Percentiles rank a stretch among this genome's conserved stretches.
phyloP scores from a whole-genome alignment of 768 basidiomycete species.

The Gyrodon lividus region DNA sequence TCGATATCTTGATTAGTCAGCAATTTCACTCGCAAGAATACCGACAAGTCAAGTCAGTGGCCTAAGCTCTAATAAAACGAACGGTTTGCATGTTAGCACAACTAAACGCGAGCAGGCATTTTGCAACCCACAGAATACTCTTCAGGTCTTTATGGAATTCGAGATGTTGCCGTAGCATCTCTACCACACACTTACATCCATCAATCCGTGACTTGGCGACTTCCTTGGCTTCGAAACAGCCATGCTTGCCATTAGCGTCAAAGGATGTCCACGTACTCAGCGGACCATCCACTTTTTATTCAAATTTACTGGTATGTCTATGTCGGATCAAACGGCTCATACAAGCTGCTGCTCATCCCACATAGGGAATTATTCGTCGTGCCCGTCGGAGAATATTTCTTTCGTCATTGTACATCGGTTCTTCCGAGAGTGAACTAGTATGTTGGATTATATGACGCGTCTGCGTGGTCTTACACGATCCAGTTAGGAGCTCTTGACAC shows the following conservation, averaged over 20 bases:
- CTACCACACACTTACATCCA: slow-evolving; percentile 32
- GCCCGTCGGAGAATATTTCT: slow-evolving; percentile 83
- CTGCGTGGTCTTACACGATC: not conserved
- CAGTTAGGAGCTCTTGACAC: slow-evolving; percentile 69
- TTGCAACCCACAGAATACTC: slow-evolving; percentile 2
- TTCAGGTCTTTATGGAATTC: slow-evolving; percentile 12
- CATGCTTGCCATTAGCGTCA: slow-evolving; percentile 46
- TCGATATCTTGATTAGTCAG: slow-evolving; percentile 24
- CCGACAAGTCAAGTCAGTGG: not conserved
- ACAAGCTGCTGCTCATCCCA: not conserved
- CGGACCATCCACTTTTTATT: slow-evolving; percentile 60
- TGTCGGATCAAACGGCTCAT: slow-evolving; percentile 21
- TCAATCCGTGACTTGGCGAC: slow-evolving; percentile 38
- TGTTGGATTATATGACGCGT: slow-evolving; percentile 27
- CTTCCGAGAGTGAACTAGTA: slow-evolving; percentile 77
- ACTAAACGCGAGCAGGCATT: not conserved
- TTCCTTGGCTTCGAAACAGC: slow-evolving; percentile 41
- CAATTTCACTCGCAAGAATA: slow-evolving; percentile 8
- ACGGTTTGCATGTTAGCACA: slow-evolving; percentile 7
- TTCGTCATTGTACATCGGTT: slow-evolving; percentile 87
- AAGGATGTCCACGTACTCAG: slow-evolving; percentile 52
- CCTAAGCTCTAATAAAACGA: not conserved
- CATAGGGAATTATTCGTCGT: slow-evolving; percentile 71
- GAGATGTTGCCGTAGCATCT: slow-evolving; percentile 29
- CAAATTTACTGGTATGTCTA: slow-evolving; percentile 52